Base-by-base conservation (phyloP, 768 basidiomycete species). In the Suillus americanus region DNA sequence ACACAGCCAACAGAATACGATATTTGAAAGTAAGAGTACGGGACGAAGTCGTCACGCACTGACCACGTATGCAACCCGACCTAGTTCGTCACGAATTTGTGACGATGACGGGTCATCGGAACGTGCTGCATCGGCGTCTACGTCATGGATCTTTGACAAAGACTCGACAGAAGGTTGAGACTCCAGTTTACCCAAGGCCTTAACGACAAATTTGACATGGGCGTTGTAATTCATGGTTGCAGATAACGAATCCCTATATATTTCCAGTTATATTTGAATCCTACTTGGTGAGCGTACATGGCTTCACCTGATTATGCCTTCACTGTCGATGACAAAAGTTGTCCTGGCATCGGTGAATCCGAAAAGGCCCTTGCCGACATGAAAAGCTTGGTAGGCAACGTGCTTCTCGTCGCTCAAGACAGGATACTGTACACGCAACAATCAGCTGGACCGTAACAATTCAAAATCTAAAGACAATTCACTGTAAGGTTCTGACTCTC, bases 291-390 rank as follows among this genome's bases (percentile, higher is more conserved):
- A 61, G 48, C 59, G 50, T 59, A 61, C 23, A 20, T 45, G 5
- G 35, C 81, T 66, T 40, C 73, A 91, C 87, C 83, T 81, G 35
- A 95, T 79, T 53, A 86, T 77, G 10, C 94, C 92, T 60, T 88
- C 81, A 59, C 77, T 80, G 72, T 93, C 91, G 65, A 95, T 86
- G 69, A 94, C 80, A 71, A 93, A 89, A 3, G 93, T 95, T 40
- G 86, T 84, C 14, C 94, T 84, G 5, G 85, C 84, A 48, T 85
- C 82, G 0, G 78, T 78, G 14, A 94, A 66, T 20, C 94, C 93
- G 35, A 94, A 73, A 66, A 94, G 68, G 1, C 86, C 85, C 68
- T 84, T 89, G 13, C 85, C 85, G n/a, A 92, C 82, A 2, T 81
- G 77, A 70, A 90, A 95, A 3, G 83, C 80, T 70, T 87, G 85